Conservation (phyloP, 345 rosid genomes). For the Balakata baccata region DNA sequence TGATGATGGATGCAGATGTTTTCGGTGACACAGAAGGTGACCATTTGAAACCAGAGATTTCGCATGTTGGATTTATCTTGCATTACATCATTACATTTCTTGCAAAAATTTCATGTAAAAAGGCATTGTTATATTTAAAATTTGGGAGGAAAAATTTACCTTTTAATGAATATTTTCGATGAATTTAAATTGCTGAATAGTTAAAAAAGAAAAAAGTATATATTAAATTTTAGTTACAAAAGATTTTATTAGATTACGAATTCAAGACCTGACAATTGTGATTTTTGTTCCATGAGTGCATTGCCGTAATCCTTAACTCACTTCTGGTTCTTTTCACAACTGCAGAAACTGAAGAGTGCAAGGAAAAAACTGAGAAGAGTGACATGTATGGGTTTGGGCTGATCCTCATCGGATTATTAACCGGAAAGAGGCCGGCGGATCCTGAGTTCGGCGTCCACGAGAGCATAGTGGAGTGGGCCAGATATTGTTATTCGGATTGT, state of each 20-base stretch:
- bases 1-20: background rate
- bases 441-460: constrained; percentile 52
- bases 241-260: too few species aligned
- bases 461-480: constrained; percentile 67
- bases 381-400: constrained; percentile 70
- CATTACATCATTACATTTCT: background rate
- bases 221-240: too few species aligned
- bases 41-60: too few species aligned
- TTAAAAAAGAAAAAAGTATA: too few species aligned
- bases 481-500: constrained; percentile 66
- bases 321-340: background rate
- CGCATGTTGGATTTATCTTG: background rate
- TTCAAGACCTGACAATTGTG: too few species aligned
- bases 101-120: too few species aligned
- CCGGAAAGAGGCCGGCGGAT: constrained; percentile 59
- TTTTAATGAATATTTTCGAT: too few species aligned
- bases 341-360: constrained; percentile 58
- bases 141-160: too few species aligned
- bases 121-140: too few species aligned
- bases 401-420: constrained; percentile 59
- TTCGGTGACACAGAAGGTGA: background rate
- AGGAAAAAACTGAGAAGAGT: constrained; percentile 51
- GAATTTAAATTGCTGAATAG: too few species aligned
- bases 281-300: too few species aligned
- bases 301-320: too few species aligned